These are phyloP conservation scores for Lipomyces orientalis DNA, from an alignment of 805 yeast species.

Conservation along the genomic window DNA sequence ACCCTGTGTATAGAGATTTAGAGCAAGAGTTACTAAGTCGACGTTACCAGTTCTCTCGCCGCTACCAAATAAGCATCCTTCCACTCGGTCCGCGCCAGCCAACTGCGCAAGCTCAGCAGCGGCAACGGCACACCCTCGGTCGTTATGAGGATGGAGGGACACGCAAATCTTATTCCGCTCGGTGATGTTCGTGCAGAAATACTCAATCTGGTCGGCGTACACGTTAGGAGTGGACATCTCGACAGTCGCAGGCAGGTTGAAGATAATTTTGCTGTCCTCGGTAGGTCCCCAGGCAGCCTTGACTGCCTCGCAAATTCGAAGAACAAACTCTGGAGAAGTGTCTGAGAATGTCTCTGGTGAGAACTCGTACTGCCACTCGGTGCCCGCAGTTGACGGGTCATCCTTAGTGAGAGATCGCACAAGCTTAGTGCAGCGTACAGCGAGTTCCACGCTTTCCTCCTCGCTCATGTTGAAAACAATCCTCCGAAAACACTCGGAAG, in stretches of 20 bases:
- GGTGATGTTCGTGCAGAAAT: constrained; percentile 62
- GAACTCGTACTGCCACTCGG: constrained; percentile 77
- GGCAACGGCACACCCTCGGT: constrained; percentile 88
- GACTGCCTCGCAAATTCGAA: constrained; percentile 75
- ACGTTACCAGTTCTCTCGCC: constrained; percentile 91
- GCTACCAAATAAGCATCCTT: constrained; percentile 83
- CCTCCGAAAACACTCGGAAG: constrained; percentile 74
- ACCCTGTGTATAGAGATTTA: constrained; percentile 81
- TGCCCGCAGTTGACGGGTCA: constrained; percentile 56
- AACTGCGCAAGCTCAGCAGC: constrained; percentile 81
- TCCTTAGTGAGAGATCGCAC: constrained; percentile 75
- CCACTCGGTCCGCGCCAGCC: constrained; percentile 89
- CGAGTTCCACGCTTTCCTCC: constrained; percentile 61
- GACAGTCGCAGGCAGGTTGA: constrained; percentile 84
- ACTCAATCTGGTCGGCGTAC: constrained; percentile 85
- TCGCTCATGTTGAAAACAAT: constrained; percentile 68
- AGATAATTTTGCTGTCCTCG: constrained; percentile 68
- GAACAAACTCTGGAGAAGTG: constrained; percentile 65
- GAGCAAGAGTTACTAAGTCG: constrained; percentile 76
- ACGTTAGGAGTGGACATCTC: constrained; percentile 82
- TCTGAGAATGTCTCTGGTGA: constrained; percentile 83
- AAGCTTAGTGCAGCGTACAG: constrained; percentile 65
- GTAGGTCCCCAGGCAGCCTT: constrained; percentile 76
- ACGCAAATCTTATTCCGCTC: constrained; percentile 74
- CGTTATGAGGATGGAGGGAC: constrained; percentile 83